These are phyloP conservation scores for Paxillus involutus DNA, from an alignment of 768 basidiomycete genomes.

Conservation along the genomic window DNA sequence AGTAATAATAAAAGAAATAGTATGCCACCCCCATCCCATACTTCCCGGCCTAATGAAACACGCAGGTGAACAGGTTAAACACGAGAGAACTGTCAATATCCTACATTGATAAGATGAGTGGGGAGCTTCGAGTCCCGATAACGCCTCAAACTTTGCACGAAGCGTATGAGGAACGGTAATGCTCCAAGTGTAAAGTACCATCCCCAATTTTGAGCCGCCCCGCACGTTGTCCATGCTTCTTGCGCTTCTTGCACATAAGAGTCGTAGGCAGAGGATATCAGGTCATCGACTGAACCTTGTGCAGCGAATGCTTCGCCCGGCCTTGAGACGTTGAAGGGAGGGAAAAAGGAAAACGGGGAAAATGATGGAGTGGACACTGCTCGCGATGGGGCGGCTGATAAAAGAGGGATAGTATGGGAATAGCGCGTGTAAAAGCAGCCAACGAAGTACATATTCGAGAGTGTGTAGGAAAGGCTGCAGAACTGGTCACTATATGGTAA, in stretches of 20 bases:
- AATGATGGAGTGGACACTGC: not conserved
- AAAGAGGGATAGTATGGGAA: not conserved
- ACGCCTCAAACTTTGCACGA: conserved; percentile 86
- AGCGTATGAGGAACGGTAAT: conserved; percentile 73
- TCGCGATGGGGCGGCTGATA: not conserved
- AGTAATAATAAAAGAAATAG: conserved; percentile 70
- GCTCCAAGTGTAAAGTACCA: conserved; percentile 55
- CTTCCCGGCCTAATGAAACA: conserved; percentile 70
- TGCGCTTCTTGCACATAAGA: conserved; percentile 35
- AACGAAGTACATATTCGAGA: conserved; percentile 73
- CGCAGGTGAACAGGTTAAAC: conserved; percentile 1
- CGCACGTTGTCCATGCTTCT: conserved; percentile 42
- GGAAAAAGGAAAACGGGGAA: not conserved
- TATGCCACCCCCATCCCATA: conserved; percentile 68
- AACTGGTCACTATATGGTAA: conserved; percentile 63
- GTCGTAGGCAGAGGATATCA: conserved; percentile 12
- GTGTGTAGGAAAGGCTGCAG: conserved; percentile 74
- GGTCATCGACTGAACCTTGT: not conserved
- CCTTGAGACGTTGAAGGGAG: not conserved
- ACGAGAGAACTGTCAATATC: conserved; percentile 24
- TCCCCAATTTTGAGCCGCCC: conserved; percentile 55
- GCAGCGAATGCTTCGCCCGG: not conserved
- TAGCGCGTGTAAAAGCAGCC: conserved; percentile 62
- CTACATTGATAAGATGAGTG: conserved; percentile 87
- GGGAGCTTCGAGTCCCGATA: conserved; percentile 72